A percentile compares a stretch with the other conserved stretches of the same genome.
phyloP scores from a whole-genome alignment of 2,329 filamentous ascomycete species.

The Aspergillus uvarum region DNA sequence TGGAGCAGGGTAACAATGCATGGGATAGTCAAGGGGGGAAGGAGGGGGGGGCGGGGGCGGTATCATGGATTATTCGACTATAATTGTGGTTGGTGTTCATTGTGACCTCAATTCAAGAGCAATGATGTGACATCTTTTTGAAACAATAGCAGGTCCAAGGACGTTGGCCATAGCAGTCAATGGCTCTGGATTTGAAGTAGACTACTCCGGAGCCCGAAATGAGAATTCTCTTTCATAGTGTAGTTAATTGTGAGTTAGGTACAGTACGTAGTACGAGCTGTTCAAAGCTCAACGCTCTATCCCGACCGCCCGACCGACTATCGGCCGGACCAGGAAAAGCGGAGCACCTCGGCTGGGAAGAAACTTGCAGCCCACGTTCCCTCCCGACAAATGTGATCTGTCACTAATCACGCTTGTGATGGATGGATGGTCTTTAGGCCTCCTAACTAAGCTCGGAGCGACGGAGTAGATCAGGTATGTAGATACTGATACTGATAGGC shows the following conservation, averaged over 20 bases:
- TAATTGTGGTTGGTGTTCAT: background rate
- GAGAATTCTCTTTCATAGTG: too few species aligned
- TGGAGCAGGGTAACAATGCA: background rate
- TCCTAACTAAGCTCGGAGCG: slow-evolving; percentile 12
- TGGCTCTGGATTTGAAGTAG: background rate
- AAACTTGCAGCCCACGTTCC: slow-evolving; percentile 22
- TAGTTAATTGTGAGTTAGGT: too few species aligned
- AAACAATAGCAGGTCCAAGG: background rate
- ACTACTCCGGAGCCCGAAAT: too few species aligned
- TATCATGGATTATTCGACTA: background rate
- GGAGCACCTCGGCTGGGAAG: background rate
- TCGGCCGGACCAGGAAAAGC: background rate
- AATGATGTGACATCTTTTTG: too few species aligned
- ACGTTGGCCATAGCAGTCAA: background rate
- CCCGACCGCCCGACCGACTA: background rate
- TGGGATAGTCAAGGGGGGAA: background rate
- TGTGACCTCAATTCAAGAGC: background rate
- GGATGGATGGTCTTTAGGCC: background rate
- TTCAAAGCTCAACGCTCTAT: background rate
- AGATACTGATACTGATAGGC: background rate
- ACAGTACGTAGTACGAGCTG: too few species aligned
- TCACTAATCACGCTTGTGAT: slow-evolving; percentile 12
- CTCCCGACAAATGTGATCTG: background rate
- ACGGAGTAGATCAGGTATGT: background rate
- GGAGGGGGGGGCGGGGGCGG: background rate